phyloP scores from a whole-genome alignment of 179 eudicot species.

The Silene vulgaris region DNA sequence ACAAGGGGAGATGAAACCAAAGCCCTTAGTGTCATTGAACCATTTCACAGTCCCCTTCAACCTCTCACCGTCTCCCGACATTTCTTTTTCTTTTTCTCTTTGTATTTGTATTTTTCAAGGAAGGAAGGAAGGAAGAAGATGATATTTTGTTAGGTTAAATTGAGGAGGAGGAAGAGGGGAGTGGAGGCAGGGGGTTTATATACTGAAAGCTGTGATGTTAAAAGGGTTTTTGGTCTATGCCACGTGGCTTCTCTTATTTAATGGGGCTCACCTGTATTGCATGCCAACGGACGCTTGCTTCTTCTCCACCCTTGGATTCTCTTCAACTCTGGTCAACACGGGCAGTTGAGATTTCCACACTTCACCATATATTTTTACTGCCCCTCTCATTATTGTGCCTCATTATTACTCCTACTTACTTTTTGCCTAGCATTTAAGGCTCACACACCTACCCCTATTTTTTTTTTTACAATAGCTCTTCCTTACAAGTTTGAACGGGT shows the following conservation, averaged over 20 bases:
- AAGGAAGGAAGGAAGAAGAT: too few species aligned
- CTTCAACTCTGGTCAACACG: neutral
- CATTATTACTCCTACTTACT: too few species aligned
- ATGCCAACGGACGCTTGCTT: neutral
- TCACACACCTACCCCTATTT: too few species aligned
- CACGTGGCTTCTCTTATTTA: neutral
- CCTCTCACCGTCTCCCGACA: conserved; percentile 32
- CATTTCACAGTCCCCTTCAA: conserved; percentile 56
- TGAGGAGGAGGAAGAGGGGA: neutral
- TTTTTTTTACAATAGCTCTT: too few species aligned
- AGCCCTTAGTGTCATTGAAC: conserved; percentile 64
- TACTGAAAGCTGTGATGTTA: neutral
- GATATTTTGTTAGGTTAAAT: neutral
- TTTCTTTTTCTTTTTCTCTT: neutral
- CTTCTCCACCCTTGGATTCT: neutral
- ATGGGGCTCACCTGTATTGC: neutral
- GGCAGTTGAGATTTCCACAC: neutral
- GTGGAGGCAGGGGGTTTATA: neutral
- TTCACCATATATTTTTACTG: neutral
- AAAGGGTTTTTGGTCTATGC: neutral
- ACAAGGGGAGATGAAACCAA: conserved; percentile 60
- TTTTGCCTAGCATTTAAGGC: too few species aligned
- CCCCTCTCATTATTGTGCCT: neutral
- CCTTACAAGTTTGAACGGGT: too few species aligned
- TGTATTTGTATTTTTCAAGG: neutral